Conservation (phyloP, 306 rosid genomes). For the Notholithocarpus densiflorus region DNA sequence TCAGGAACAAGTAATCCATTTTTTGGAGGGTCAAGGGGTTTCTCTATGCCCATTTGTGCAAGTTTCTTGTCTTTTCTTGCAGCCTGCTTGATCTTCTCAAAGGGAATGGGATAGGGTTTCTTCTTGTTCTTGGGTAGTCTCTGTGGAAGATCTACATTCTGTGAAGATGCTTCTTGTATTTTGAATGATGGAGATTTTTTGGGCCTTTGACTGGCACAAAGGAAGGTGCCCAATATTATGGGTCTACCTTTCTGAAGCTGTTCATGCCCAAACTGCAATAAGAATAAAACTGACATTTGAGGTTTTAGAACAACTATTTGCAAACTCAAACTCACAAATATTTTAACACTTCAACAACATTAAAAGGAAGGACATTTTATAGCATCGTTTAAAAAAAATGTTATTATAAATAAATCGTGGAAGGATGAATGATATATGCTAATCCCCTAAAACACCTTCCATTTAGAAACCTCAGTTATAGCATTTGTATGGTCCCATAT, state of each 20-base stretch:
- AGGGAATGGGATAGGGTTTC: slow-evolving; percentile 86
- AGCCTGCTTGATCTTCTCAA: slow-evolving; percentile 63
- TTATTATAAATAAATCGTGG: not conserved
- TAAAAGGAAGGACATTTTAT: not conserved
- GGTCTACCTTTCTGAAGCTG: slow-evolving; percentile 31
- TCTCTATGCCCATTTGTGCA: slow-evolving; percentile 81
- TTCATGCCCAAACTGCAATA: slow-evolving; percentile 49
- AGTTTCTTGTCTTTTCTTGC: slow-evolving; percentile 59
- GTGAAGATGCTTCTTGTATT: slow-evolving; percentile 42
- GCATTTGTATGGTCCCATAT: not conserved
- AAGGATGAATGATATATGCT: not conserved
- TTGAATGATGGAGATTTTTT: slow-evolving; percentile 28
- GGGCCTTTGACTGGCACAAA: slow-evolving; percentile 43
- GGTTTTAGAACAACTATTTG: slow-evolving; percentile 18
- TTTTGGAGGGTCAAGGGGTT: slow-evolving; percentile 78
- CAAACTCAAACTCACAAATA: slow-evolving; percentile 15
- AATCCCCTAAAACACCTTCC: not conserved
- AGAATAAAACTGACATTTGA: slow-evolving; percentile 16
- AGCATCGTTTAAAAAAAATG: not conserved
- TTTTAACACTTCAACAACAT: not conserved
- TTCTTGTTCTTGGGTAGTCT: slow-evolving; percentile 69
- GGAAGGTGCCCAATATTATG: slow-evolving; percentile 25
- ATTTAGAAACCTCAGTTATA: not conserved
- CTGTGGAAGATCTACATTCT: slow-evolving; percentile 80
- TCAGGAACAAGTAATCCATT: slow-evolving; percentile 79